Evolutionary conservation across 441 rosid genomes (phyloP).

Genomic region (Syzygium syzygioides): DNA sequence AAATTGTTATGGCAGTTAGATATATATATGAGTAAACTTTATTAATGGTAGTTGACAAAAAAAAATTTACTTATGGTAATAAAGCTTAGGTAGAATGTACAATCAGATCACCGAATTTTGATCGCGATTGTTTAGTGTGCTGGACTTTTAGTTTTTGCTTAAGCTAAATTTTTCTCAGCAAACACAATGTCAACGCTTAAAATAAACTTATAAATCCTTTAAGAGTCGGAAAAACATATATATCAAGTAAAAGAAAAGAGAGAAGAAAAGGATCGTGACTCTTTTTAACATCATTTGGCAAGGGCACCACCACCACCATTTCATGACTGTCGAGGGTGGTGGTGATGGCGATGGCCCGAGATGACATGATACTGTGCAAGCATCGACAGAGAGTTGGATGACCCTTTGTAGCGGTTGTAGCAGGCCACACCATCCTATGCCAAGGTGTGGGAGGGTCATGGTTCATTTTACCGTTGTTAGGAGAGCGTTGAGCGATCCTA

Average conservation of each 20-base stretch:
- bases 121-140: neutral
- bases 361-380: neutral
- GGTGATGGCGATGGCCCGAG: neutral
- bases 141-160: neutral
- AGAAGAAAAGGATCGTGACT: neutral
- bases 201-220: neutral
- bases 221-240: fast-evolving
- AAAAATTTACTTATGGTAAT: neutral
- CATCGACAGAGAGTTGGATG: fast-evolving
- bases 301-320: fast-evolving
- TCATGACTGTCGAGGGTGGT: neutral
- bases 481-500: neutral
- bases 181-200: neutral
- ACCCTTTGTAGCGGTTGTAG: neutral
- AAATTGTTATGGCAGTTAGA: fast-evolving
- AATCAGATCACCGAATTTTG: neutral
- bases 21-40: neutral
- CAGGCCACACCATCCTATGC: fast-evolving
- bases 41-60: neutral
- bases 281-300: neutral
- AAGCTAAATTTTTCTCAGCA: neutral
- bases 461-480: fast-evolving
- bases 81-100: neutral
- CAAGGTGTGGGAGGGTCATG: neutral
- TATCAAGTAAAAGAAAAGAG: neutral